phyloP scores from a whole-genome alignment of 2,329 filamentous ascomycete species.

The Cercospora sp. region DNA sequence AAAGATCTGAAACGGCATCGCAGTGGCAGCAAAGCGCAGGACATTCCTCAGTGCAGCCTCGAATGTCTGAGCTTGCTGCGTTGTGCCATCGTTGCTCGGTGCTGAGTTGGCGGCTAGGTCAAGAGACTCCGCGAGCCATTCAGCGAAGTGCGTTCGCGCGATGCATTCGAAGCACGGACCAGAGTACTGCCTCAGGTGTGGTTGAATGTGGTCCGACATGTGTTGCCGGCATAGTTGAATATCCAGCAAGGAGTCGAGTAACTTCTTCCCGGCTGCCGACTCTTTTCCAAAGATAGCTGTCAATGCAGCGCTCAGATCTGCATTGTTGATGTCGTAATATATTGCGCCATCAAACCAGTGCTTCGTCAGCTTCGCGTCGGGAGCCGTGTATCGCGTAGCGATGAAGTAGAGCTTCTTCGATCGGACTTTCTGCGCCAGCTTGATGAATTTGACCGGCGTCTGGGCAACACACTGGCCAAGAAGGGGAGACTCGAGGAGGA shows the following conservation, averaged over 20 bases:
- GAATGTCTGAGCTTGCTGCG: not conserved
- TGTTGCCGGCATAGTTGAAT: constrained; percentile 4
- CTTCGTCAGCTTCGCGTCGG: not conserved
- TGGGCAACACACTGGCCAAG: constrained; percentile 2
- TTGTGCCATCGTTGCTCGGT: not conserved
- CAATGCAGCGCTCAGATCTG: not conserved
- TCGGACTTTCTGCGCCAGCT: not conserved
- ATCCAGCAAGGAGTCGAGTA: not conserved
- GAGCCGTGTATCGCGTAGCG: not conserved
- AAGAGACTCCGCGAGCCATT: not conserved
- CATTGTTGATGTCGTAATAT: not conserved
- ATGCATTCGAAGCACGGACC: not conserved
- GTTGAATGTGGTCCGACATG: not conserved
- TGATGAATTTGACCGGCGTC: constrained; percentile 3
- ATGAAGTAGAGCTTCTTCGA: not conserved
- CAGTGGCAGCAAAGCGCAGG: not conserved
- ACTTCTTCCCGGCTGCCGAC: not conserved
- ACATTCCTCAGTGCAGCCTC: not conserved
- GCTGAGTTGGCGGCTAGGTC: not conserved
- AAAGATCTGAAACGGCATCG: constrained; percentile 7
- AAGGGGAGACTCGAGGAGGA: not conserved
- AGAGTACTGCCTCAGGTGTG: not conserved
- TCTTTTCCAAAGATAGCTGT: not conserved
- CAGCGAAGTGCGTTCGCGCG: not conserved
- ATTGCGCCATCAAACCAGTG: not conserved